Percentiles rank a stretch among this genome's conserved stretches.
Evolutionary conservation across 306 rosid species (phyloP).

Genomic region (Castanea mollissima): DNA sequence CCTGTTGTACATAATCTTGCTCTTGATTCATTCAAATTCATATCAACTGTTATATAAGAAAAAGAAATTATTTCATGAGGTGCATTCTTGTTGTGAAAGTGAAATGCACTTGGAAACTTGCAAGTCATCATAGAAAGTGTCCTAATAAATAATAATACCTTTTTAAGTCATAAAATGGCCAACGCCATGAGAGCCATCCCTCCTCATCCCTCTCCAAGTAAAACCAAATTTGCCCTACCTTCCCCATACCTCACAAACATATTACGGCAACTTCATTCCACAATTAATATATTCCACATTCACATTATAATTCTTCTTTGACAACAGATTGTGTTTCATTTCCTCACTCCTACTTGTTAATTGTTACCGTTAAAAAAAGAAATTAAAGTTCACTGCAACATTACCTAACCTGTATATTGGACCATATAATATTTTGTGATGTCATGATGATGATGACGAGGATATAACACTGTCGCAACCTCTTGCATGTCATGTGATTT

Average conservation of each 20-base stretch:
- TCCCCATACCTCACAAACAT: constrained; percentile 6
- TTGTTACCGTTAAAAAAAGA: not conserved
- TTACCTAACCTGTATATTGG: constrained; percentile 6
- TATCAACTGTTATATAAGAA: not conserved
- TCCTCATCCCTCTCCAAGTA: constrained; percentile 14
- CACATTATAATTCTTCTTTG: constrained; percentile 4
- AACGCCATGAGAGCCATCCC: constrained; percentile 29
- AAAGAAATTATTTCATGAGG: not conserved
- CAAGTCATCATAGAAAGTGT: too few species aligned
- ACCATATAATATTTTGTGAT: not conserved
- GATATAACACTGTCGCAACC: not conserved
- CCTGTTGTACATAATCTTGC: not conserved
- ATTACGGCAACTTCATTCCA: constrained; percentile 7
- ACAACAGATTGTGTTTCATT: not conserved
- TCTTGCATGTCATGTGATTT: constrained; percentile 1
- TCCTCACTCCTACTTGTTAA: constrained; percentile 8
- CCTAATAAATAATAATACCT: too few species aligned
- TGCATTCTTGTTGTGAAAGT: not conserved
- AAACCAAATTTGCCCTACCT: not conserved
- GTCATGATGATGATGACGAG: constrained; percentile 4
- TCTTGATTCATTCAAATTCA: constrained; percentile 1
- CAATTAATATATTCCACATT: not conserved
- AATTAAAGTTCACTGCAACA: not conserved
- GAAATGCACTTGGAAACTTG: not conserved
- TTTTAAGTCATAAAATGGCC: constrained; percentile 2